These are phyloP conservation scores for Aspergillus leporis DNA, from an alignment of 495 filamentous ascomycete species.

Conservation along the genomic window DNA sequence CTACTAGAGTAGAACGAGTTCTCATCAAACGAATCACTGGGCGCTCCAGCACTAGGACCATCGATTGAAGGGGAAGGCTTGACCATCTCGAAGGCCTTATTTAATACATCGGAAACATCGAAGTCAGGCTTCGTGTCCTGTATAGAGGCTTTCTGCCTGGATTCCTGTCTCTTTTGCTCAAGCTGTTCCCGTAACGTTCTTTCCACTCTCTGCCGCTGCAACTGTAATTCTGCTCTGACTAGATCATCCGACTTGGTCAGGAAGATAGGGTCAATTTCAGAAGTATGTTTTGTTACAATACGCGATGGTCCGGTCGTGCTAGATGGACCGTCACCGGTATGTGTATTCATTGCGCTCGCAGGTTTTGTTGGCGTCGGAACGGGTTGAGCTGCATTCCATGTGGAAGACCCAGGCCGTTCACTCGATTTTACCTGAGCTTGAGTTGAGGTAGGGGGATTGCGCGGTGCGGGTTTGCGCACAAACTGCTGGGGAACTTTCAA, in stretches of 20 bases:
- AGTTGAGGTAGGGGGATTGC: constrained; percentile 28
- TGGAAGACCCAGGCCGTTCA: constrained; percentile 23
- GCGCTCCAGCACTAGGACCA: constrained; percentile 52
- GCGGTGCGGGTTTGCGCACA: constrained; percentile 49
- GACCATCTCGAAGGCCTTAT: constrained; percentile 70
- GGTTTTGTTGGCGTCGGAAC: constrained; percentile 27
- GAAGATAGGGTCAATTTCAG: constrained; percentile 73
- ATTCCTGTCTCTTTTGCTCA: constrained; percentile 61
- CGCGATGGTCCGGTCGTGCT: constrained; percentile 31
- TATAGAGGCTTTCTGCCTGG: constrained; percentile 52
- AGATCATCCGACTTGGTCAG: constrained; percentile 82
- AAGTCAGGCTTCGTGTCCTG: constrained; percentile 67
- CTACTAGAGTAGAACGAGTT: constrained; percentile 95
- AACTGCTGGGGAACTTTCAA: constrained; percentile 66
- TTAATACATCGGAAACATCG: constrained; percentile 72
- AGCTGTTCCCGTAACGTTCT: constrained; percentile 70
- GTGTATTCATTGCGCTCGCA: constrained; percentile 31
- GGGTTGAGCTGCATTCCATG: constrained; percentile 34
- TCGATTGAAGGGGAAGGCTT: constrained; percentile 58
- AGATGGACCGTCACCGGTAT: constrained; percentile 29
- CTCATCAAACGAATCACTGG: constrained; percentile 82
- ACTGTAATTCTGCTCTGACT: constrained; percentile 76
- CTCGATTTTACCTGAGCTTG: constrained; percentile 25
- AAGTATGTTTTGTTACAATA: constrained; percentile 39
- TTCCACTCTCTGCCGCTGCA: constrained; percentile 81